A percentile compares a stretch with the other conserved stretches of the same genome.
These are phyloP conservation scores for Endothia cerciana DNA, from an alignment of 2,329 filamentous ascomycete genomes.

Conservation along the genomic window DNA sequence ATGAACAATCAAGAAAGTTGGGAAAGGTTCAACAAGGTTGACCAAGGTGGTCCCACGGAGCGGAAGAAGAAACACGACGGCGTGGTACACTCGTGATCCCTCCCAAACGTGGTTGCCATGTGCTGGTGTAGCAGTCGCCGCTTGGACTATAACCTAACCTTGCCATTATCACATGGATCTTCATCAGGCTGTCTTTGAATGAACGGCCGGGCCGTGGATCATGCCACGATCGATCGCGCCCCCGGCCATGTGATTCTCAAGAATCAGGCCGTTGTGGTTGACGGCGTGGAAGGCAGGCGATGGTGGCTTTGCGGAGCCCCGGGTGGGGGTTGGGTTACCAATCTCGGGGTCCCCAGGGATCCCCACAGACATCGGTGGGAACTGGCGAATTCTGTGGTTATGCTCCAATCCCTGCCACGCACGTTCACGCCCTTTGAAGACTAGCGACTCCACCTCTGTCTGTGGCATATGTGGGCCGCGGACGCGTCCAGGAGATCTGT, in stretches of 20 bases:
- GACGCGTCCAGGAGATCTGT: neutral
- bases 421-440: neutral
- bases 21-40: neutral
- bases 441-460: neutral
- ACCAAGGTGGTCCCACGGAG: neutral
- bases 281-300: neutral
- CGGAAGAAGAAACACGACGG: neutral
- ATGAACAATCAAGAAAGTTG: neutral
- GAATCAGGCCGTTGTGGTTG: neutral
- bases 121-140: constrained; percentile 4
- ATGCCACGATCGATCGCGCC: neutral
- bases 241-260: neutral
- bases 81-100: neutral
- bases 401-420: neutral
- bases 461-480: neutral
- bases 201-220: neutral
- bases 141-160: neutral
- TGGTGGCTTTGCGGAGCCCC: constrained; percentile 8
- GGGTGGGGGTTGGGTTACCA: neutral
- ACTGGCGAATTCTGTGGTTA: neutral
- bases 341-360: neutral
- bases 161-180: neutral
- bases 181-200: neutral
- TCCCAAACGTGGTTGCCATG: constrained; percentile 5
- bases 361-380: neutral